These are phyloP conservation scores for Ganoderma lingzhi DNA, from an alignment of 1,284 basidiomycete genomes.

Conservation along the genomic window DNA sequence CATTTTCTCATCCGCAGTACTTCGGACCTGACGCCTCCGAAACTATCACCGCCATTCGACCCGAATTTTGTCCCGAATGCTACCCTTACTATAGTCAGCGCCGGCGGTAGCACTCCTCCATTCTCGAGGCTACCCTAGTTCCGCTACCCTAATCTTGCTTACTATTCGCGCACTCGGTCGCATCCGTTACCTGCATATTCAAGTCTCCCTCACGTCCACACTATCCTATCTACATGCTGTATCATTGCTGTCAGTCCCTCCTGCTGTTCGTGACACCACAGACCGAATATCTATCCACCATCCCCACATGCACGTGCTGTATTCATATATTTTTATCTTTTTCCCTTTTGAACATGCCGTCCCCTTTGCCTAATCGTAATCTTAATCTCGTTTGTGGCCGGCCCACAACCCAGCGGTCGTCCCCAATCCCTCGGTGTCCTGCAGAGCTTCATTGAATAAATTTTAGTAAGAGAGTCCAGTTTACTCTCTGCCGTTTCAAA, in stretches of 20 bases:
- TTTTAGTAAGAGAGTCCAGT: not conserved
- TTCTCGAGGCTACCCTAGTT: not conserved
- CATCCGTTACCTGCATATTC: slow-evolving; percentile 11
- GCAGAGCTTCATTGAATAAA: not conserved
- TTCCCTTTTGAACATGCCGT: not conserved
- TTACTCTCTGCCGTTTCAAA: not conserved
- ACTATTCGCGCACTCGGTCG: slow-evolving; percentile 5
- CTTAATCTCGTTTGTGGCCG: not conserved
- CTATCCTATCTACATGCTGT: slow-evolving; percentile 22
- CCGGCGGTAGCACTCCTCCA: slow-evolving; percentile 26
- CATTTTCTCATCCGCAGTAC: slow-evolving; percentile 52
- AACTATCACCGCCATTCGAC: slow-evolving; percentile 57
- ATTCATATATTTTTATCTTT: slow-evolving; percentile 6
- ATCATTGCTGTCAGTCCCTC: slow-evolving; percentile 16
- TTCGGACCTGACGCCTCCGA: slow-evolving; percentile 73
- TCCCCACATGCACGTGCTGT: slow-evolving; percentile 5
- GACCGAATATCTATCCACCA: slow-evolving; percentile 3
- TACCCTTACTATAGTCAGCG: slow-evolving; percentile 62
- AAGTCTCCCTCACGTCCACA: slow-evolving; percentile 4
- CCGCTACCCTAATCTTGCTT: slow-evolving; percentile 4
- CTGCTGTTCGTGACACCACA: slow-evolving; percentile 19
- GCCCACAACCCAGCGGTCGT: not conserved
- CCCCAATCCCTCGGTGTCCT: not conserved
- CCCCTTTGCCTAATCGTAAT: not conserved
- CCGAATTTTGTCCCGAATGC: slow-evolving; percentile 69